A percentile compares a stretch with the other conserved stretches of the same genome.
Conservation (phyloP, 176 grass and related monocot species). For the Alopecurus myosuroides region DNA sequence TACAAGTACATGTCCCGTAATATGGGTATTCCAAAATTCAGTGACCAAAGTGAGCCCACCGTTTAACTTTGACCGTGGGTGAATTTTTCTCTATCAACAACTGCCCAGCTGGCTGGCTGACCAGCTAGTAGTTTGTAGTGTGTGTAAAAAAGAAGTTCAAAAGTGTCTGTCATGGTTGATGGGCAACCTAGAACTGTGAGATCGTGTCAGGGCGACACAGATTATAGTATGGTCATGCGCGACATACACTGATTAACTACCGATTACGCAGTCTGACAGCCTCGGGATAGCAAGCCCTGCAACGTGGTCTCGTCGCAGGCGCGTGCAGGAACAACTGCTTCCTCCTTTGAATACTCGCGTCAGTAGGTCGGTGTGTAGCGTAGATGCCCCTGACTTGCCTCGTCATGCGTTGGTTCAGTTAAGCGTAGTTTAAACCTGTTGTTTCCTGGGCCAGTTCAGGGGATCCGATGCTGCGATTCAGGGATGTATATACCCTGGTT, state of each 20-base stretch:
- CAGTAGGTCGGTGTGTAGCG: not conserved
- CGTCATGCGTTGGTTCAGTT: not conserved
- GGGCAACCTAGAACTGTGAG: slow-evolving; percentile 19
- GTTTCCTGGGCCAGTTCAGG: not conserved
- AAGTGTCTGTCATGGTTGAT: slow-evolving; percentile 7
- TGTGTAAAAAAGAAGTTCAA: not conserved
- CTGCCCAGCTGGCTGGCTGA: too few relatives aligned
- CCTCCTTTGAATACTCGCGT: not conserved
- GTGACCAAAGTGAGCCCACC: too few relatives aligned
- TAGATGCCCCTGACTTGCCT: not conserved
- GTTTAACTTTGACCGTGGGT: too few relatives aligned
- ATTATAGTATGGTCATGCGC: slow-evolving; percentile 40
- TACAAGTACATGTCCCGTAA: too few relatives aligned
- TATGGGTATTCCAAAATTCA: too few relatives aligned
- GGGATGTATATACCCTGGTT: not conserved
- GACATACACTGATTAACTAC: slow-evolving; percentile 22
- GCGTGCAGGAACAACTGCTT: not conserved
- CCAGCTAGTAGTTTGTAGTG: too few relatives aligned
- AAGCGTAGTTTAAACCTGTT: not conserved
- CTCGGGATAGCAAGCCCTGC: slow-evolving; percentile 27
- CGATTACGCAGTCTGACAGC: slow-evolving; percentile 15
- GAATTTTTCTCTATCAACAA: too few relatives aligned
- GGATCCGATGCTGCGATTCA: slow-evolving; percentile 34
- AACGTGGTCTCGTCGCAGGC: slow-evolving; percentile 11
- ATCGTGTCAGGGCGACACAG: not conserved